These are phyloP conservation scores for Elsinoe necatrix DNA, from an alignment of 2,329 filamentous ascomycete genomes.

Conservation along the genomic window DNA sequence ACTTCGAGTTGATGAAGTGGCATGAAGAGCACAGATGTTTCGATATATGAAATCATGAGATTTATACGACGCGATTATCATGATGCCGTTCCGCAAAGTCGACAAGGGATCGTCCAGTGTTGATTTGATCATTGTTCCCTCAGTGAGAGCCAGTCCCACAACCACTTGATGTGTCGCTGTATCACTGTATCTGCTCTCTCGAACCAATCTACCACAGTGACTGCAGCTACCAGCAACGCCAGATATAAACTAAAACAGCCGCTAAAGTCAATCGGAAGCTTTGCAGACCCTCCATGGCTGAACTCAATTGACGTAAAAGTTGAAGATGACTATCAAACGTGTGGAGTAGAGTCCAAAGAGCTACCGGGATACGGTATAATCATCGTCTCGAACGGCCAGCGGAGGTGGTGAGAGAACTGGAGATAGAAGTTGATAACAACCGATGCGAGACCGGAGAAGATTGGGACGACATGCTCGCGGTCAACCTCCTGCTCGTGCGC, in stretches of 20 bases:
- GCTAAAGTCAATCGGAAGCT: background rate
- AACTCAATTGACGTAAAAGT: background rate
- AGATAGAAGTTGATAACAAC: background rate
- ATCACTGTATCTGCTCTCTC: background rate
- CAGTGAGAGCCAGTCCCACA: background rate
- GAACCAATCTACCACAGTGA: background rate
- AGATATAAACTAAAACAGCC: background rate
- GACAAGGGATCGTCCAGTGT: too few relatives aligned
- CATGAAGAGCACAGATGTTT: too few relatives aligned
- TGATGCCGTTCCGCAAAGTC: too few relatives aligned
- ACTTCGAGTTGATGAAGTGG: too few relatives aligned
- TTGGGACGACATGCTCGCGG: background rate
- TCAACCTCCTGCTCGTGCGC: background rate
- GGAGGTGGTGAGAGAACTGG: background rate
- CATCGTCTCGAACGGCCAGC: background rate
- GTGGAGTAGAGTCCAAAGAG: constrained; percentile 55
- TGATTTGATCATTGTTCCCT: background rate
- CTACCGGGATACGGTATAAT: constrained; percentile 43
- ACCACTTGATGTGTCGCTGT: background rate
- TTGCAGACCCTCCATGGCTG: background rate
- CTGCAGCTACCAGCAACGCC: background rate
- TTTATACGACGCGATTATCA: too few relatives aligned
- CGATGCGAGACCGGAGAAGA: background rate
- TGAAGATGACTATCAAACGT: constrained; percentile 43
- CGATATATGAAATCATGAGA: too few relatives aligned